Evolutionary conservation across 306 rosid genomes (phyloP), one percentile per base, ranked within the genome.

Genomic region (Fagus sylvatica): DNA sequence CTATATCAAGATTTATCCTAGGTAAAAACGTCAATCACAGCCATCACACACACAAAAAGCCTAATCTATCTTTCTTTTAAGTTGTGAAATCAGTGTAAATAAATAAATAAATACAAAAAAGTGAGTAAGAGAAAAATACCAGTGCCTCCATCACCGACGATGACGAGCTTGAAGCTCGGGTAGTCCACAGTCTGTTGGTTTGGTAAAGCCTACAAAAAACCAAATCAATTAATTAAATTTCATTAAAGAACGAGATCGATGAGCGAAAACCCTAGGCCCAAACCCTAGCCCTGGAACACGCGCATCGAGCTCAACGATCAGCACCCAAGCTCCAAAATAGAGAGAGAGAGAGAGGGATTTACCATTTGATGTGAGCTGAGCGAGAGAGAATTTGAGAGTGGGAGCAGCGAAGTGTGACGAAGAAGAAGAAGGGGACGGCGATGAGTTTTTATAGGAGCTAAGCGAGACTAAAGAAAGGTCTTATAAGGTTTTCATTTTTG

Each of bases 71-170:
- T 53, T 53, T 12, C 6, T 53, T 53, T 5, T 53, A 15, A 16
- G 57, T 4, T n/a, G 5, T 16, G 5, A 4, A 16, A 53, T 53
- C 57, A 53, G 57, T 16, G 13, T 53, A 32, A 37, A 1, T 49
- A 10, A 5, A 65, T n/a, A 11, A 48, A 71, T 13, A 17, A 17
- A 3, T 0, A 11, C n/a, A 16, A 22, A 3, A 11, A 6, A 57
- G 22, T 1, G 51, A 22, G 28, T 22, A 2, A 33, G 6, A 7
- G 42, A 22, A 34, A 16, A 3, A 12, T 69, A 89, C 93, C 92
- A 49, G 97, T 89, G 80, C 97, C 94, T 41, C 94, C 97, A 71
- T 89, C 97, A 68, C 97, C 94, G 43, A 88, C 93, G 41, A 91
- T 76, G 71, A 89, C 94, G 16, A 91, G 89, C 90, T 91, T 91